Evolutionary conservation across 106 monocot species (phyloP).

Genomic region (Alisma plantagoaquatica): DNA sequence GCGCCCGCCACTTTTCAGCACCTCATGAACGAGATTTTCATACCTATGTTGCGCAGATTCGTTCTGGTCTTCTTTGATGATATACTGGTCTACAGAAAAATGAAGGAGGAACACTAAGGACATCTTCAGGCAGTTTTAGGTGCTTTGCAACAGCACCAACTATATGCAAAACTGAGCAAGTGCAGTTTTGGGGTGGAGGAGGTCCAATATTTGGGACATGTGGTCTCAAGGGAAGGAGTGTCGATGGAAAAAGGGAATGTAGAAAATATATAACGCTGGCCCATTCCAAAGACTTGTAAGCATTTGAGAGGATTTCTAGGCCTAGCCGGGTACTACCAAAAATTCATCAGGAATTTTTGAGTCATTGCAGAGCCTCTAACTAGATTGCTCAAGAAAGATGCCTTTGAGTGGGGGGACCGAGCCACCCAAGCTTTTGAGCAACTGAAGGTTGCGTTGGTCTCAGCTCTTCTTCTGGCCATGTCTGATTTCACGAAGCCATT

Average conservation of each 20-base stretch:
- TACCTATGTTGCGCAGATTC: background rate
- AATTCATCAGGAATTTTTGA: constrained; percentile 2
- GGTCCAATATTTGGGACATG: constrained; percentile 4
- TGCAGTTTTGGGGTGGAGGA: background rate
- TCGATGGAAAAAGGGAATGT: background rate
- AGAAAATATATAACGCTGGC: background rate
- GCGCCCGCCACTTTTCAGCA: constrained; percentile 1
- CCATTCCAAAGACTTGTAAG: background rate
- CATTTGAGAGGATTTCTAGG: constrained; percentile 2
- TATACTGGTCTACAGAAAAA: constrained; percentile 7
- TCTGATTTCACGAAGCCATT: constrained; percentile 3
- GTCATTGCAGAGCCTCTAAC: background rate
- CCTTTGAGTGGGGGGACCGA: background rate
- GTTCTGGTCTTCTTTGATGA: constrained; percentile 8
- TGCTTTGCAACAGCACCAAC: background rate
- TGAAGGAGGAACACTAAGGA: background rate
- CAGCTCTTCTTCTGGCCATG: background rate
- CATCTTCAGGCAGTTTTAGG: background rate
- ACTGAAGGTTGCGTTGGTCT: background rate
- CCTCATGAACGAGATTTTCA: constrained; percentile 10
- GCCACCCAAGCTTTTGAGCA: background rate
- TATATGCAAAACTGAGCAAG: background rate
- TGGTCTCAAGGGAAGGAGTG: background rate
- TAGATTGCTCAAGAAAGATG: background rate
- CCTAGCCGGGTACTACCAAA: background rate